Base-by-base conservation (phyloP, 768 basidiomycete genomes). In the Leucosporidium yakuticum region DNA sequence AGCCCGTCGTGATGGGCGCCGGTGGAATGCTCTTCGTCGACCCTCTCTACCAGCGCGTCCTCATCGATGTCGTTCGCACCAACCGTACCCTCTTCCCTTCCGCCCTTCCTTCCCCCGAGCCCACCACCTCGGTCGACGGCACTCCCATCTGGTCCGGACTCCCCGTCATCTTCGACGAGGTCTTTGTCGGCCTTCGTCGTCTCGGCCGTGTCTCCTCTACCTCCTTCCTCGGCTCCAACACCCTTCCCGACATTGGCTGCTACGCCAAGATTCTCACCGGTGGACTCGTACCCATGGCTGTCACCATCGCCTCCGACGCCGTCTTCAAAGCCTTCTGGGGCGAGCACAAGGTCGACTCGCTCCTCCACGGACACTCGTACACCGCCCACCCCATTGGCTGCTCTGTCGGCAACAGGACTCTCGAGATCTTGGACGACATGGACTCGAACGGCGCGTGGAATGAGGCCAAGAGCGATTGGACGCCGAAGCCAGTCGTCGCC, bases 11-110 rank as follows among this genome's bases (percentile, higher is more conserved):
- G 31, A 89, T 98, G 84, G 95, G 95, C 20, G 93, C 95, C 0
- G 95, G 91, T 0, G 95, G 95, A 0, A 97, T 97, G 95, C 82
- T 92, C 36, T 97, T 97, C 75, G 91, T 97, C 31, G 95, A 98
- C 77, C 95, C 95, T 14, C 85, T 98, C 53, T 97, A 95, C 83
- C 95, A 98, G 77, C 84, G 90, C 32, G 81, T 92, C 36, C 78
- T 98, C 71, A 80, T 97, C 50, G 91, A 96, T 74, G 83, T 85
- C 4, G 89, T 90, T 8, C 86, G 95, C 39, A 65, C 66, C 78
- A 82, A 71, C 65, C 71, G 59, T n/a, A 73, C 75, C 58, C 69
- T 79, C n/a, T 80, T 79, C 69, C 31, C 74, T 76, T 39, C 77
- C 77, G 64, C 68, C 23, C 58, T 62, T 49, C 29, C 47, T 12